Conservation (phyloP, 345 rosid genomes). For the Rhodamnia argentea region DNA sequence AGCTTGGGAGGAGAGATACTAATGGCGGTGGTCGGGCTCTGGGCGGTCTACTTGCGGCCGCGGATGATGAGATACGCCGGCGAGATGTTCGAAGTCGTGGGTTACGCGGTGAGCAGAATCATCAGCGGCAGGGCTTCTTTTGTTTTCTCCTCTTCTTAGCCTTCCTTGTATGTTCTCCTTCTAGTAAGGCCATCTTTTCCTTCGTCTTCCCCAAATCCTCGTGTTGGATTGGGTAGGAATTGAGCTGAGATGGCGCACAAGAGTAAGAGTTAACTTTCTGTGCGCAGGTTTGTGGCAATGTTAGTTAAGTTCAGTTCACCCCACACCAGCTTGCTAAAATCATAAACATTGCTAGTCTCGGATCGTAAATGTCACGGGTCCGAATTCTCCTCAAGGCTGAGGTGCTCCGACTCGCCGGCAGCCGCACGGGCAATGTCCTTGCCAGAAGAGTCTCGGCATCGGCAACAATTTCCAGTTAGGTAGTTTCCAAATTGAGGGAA, state of each 20-base stretch:
- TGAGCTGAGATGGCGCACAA: not conserved
- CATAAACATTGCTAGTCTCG: not conserved
- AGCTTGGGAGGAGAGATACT: conserved; percentile 19
- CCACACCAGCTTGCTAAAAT: not conserved
- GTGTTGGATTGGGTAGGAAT: not conserved
- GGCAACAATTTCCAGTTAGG: not conserved
- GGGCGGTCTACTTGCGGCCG: conserved; percentile 27
- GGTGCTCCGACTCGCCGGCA: not conserved
- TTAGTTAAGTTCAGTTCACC: not conserved
- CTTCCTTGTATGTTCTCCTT: not conserved
- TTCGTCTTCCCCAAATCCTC: not conserved
- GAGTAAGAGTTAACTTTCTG: not conserved
- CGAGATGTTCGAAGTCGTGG: conserved; percentile 15
- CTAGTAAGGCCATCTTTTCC: not conserved
- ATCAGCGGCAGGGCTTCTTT: conserved; percentile 6
- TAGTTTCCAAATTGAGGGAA: not conserved
- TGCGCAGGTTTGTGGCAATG: not conserved
- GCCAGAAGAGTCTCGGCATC: not conserved
- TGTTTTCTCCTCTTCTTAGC: conserved; percentile 7
- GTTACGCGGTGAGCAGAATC: not conserved
- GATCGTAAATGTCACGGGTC: not conserved
- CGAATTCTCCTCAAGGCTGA: not conserved
- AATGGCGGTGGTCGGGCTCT: conserved; percentile 23
- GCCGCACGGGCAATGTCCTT: not conserved
- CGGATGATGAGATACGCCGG: conserved; percentile 18